Base-by-base conservation (phyloP, 73 alveolate species). In the Paramecium sonneborni region DNA sequence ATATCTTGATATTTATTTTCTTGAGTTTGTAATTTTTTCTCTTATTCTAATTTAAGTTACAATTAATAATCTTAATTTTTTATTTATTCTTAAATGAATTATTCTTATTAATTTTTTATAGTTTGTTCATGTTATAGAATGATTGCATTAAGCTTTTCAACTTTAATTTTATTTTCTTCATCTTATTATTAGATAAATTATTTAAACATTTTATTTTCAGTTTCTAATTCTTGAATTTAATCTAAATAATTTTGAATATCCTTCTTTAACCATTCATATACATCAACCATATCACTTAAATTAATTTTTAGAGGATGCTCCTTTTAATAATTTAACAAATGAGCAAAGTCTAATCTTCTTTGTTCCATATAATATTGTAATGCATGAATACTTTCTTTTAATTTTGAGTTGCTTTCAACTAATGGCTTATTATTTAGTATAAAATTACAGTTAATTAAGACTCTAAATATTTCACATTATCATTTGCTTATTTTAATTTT, bases 171-270 rank as follows among this genome's bases (percentile, higher is more conserved):
- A 52, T 28, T 52, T 30, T 62, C 84, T 6, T 26, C 84, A 62
- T 62, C 84, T 30, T 26, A 28, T 15, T 62, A 15, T 32, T 62
- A 30, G 39, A 62, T 62, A 62, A 62, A 62, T 62, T 23, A 12
- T 62, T 62, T 62, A 62, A 62, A 62, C 84, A 62, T 62, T 62
- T 62, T 32, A 62, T 62, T 62, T 32, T 62, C 84, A 26, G 84
- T 62, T 62, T 62, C 84, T 12, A 62, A 32, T 30, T 26, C 44
- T 62, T 32, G 1, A 23, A 62, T 62, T 28, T 62, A 14, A 4
- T 26, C 44, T 9, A 62, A 62, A 62, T 62, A 62, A 62, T 62
- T 62, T 6, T 62, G 34, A 9, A 62, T 62, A 62, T 62, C 84
- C 46, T 62, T 62, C 84, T 62, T 30, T 11, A 62, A 62, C 84